Percentiles rank a stretch among this genome's conserved stretches.
Evolutionary conservation across 208 protist genomes (phyloP).

Genomic region (Leishmania guyanensis): DNA sequence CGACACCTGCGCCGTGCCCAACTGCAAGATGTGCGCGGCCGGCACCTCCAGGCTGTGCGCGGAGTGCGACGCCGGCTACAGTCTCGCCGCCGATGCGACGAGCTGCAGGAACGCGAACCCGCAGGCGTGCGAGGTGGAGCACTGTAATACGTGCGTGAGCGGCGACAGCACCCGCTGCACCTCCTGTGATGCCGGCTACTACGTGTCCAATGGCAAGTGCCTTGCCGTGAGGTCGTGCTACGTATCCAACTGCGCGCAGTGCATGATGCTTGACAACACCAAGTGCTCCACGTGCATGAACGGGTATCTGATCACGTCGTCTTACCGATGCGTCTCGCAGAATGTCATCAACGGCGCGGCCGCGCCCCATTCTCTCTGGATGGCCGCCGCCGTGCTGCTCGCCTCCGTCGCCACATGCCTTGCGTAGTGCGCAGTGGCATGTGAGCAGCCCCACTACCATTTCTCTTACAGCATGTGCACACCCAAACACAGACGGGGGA

Average conservation of each 20-base stretch:
- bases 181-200: conserved; percentile 11
- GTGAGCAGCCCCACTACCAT: background rate
- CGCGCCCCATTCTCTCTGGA: background rate
- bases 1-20: conserved; percentile 6
- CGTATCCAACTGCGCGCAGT: conserved; percentile 17
- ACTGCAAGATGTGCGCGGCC: conserved; percentile 11
- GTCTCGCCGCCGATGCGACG: background rate
- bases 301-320: background rate
- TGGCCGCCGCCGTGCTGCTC: conserved; percentile 8
- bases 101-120: background rate
- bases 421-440: background rate
- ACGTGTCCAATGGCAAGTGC: conserved; percentile 7
- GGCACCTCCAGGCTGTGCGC: background rate
- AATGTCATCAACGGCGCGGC: background rate
- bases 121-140: conserved; percentile 11
- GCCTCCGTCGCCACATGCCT: background rate
- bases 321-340: conserved; percentile 7
- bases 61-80: conserved; percentile 15
- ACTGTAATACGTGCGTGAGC: conserved; percentile 12
- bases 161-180: background rate
- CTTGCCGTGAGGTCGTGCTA: background rate
- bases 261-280: conserved; percentile 9
- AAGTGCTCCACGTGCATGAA: conserved; percentile 16
- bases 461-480: conserved; percentile 1
- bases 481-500: background rate